Evolutionary conservation across 306 rosid species (phyloP).

Genomic region (Quercus wislizeni): DNA sequence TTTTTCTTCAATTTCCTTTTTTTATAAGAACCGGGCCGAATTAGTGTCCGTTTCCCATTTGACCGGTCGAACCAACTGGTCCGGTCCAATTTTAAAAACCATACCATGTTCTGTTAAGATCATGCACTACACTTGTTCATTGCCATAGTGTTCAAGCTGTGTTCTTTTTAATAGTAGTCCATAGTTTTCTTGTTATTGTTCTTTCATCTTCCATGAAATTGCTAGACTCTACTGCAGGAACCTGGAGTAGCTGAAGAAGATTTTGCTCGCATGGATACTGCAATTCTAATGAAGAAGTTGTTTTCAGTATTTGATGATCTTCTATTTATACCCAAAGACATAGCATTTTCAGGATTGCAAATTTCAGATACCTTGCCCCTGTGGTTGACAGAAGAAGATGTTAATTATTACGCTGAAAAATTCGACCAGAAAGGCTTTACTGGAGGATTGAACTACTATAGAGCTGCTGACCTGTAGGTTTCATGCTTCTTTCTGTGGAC

Average conservation of each 20-base stretch:
- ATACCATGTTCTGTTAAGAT: no score
- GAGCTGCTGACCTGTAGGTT: constrained; percentile 54
- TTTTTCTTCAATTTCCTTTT: no score
- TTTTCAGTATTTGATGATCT: constrained; percentile 34
- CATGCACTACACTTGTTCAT: no score
- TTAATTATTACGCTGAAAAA: constrained; percentile 47
- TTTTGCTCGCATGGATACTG: constrained; percentile 42
- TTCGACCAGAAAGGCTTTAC: constrained; percentile 66
- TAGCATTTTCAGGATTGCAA: constrained; percentile 41
- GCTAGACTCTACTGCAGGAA: constrained; percentile 35
- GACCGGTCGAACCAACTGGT: accelerated
- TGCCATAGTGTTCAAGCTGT: background rate
- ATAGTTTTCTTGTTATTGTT: background rate
- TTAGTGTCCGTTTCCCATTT: accelerated
- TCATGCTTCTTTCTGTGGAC: background rate
- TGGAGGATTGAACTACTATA: constrained; percentile 76
- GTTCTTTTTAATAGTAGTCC: background rate
- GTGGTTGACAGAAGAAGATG: constrained; percentile 76
- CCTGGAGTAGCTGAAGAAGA: constrained; percentile 67
- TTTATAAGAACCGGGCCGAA: no score
- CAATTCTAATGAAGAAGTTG: constrained; percentile 40
- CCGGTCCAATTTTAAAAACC: no score
- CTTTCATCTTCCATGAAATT: background rate
- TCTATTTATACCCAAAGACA: constrained; percentile 38
- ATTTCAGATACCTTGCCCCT: constrained; percentile 42